Percentiles rank a stretch among this genome's conserved stretches.
phyloP scores from a whole-genome alignment of 2,329 filamentous ascomycete genomes.

The Immersiporthe knoxdaviesiana region DNA sequence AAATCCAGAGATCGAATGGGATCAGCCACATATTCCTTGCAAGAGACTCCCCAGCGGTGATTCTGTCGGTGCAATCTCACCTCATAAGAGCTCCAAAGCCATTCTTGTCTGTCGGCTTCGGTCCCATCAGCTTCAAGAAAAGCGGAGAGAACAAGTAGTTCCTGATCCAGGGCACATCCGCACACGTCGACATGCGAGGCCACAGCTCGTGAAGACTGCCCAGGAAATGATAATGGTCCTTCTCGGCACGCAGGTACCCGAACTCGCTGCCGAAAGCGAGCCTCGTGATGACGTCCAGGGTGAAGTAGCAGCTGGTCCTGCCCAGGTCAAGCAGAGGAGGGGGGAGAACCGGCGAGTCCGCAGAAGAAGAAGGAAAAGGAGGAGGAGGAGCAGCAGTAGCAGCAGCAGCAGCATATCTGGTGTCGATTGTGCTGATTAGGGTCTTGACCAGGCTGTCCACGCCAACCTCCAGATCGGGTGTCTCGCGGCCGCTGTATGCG shows the following conservation, averaged over 20 bases:
- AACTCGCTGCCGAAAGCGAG: conserved; percentile 49
- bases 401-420: conserved; percentile 8
- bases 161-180: conserved; percentile 46
- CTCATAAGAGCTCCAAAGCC: conserved; percentile 15
- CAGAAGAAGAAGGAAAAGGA: not conserved
- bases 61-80: conserved; percentile 42
- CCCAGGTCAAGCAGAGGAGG: conserved; percentile 47
- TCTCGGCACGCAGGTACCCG: conserved; percentile 44
- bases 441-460: conserved; percentile 21
- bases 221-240: conserved; percentile 47
- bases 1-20: conserved; percentile 9
- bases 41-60: conserved; percentile 34
- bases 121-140: conserved; percentile 15
- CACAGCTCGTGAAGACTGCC: conserved; percentile 43
- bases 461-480: conserved; percentile 6
- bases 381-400: no score
- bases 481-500: conserved; percentile 23
- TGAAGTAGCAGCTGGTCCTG: conserved; percentile 48
- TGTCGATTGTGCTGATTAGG: not conserved
- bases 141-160: conserved; percentile 45
- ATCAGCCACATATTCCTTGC: conserved; percentile 50
- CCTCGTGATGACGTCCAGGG: conserved; percentile 52
- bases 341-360: not conserved
- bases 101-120: conserved; percentile 11
- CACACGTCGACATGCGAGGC: conserved; percentile 44